phyloP scores from a whole-genome alignment of 495 filamentous ascomycete species.

The Neurospora sp. region DNA sequence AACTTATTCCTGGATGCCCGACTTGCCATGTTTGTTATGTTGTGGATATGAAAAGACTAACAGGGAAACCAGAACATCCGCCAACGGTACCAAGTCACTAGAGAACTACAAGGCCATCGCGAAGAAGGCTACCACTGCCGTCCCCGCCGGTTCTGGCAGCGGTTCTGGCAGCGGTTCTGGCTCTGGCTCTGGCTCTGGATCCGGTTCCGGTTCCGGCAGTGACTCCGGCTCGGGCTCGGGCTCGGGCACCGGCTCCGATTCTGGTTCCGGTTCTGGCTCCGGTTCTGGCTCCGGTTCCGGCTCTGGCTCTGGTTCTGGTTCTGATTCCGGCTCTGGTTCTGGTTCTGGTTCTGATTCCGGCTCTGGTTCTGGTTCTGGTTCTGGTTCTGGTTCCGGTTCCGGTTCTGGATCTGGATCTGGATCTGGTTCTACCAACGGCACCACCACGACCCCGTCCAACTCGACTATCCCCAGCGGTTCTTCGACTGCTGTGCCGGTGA shows the following conservation, averaged over 20 bases:
- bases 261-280: conserved; percentile 14
- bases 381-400: conserved; percentile 7
- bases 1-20: background rate
- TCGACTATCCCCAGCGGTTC: conserved; percentile 14
- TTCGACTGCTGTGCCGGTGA: conserved; percentile 11
- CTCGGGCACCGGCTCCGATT: conserved; percentile 14
- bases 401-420: conserved; percentile 6
- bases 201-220: conserved; percentile 15
- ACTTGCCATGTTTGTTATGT: background rate
- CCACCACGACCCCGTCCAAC: conserved; percentile 6
- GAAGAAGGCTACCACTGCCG: conserved; percentile 23
- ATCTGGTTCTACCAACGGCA: conserved; percentile 6
- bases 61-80: conserved; percentile 24
- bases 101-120: conserved; percentile 37
- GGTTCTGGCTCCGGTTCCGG: background rate
- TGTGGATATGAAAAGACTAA: conserved; percentile 7
- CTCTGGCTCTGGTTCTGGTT: conserved; percentile 4
- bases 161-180: conserved; percentile 5
- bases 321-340: conserved; percentile 19
- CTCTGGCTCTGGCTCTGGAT: conserved; percentile 11
- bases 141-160: conserved; percentile 22
- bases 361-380: background rate
- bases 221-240: conserved; percentile 16
- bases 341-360: conserved; percentile 14
- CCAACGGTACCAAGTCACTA: conserved; percentile 39